Evolutionary conservation across 2,329 filamentous ascomycete genomes (phyloP), one percentile per base, ranked within the genome.

Genomic region (Hawksworthiomyces lignivorus): DNA sequence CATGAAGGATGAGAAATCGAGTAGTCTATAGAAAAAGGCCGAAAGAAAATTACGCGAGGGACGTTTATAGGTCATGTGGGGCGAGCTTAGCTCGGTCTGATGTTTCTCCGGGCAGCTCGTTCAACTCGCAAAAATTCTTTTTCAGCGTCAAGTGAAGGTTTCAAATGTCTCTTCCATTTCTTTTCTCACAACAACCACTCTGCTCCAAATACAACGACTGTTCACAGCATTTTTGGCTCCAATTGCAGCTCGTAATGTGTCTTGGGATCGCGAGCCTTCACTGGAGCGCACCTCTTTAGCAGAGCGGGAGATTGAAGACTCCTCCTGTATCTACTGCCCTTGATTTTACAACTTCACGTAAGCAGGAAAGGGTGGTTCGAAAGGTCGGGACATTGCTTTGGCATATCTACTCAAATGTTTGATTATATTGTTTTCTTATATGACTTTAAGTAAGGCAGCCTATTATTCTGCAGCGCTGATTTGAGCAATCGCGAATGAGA

Each of bases 301-400:
- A 69, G 74, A 71, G 79, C 75, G 80, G 73, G 61, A 84, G 78
- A 84, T 65, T 53, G 62, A 76, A 55, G 46, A 49, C 54, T 63
- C 82, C 72, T 77, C 80, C 80, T 81, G 83, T 87, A 87, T 87
- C 83, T 87, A 81, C 83, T 85, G 80, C 82, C 80, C 80, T 84
- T 74, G 82, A 87, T 76, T 80, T 41, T 36, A 28, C 64, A 65
- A 28, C 20, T 14, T 32, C 28, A n/a, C 64, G 68, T 70, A 35
- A 50, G 41, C 43, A 70, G 87, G 83, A 86, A 76, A 78, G 80
- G 80, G 82, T 80, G 72, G 83, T 82, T 87, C 83, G 83, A 85
- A 82, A 80, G 79, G 79, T 80, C 75, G 80, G 79, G 75, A 86
- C 80, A 86, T 69, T 54, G 54, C 14, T 17, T 35, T 35, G 11